These are phyloP conservation scores for Westerdykella ornata DNA, from an alignment of 2,329 filamentous ascomycete species.

Conservation along the genomic window DNA sequence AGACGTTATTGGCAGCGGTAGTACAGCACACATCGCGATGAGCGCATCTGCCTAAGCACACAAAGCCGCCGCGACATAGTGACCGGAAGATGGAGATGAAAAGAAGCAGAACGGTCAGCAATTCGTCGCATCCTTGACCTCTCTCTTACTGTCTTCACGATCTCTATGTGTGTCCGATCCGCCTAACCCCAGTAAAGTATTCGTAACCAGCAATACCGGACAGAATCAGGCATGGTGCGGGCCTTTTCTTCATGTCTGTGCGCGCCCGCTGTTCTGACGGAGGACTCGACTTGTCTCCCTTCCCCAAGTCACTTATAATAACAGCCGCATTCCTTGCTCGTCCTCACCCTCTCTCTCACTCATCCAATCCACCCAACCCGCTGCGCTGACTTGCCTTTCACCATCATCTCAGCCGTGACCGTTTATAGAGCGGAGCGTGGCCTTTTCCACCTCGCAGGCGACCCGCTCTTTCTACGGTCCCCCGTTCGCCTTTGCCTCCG, in stretches of 20 bases:
- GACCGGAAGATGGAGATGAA: too few relatives aligned
- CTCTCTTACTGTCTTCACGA: background rate
- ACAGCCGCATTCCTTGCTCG: conserved; percentile 25
- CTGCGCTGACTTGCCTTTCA: too few relatives aligned
- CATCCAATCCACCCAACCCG: too few relatives aligned
- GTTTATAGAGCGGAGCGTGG: too few relatives aligned
- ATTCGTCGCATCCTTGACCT: background rate
- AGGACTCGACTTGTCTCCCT: conserved; percentile 10
- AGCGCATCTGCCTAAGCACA: too few relatives aligned
- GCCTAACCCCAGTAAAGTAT: background rate
- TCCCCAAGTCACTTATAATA: conserved; percentile 27
- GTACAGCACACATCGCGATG: too few relatives aligned
- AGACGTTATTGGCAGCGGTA: too few relatives aligned
- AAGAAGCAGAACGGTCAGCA: too few relatives aligned
- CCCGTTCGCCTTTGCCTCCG: conserved; percentile 6
- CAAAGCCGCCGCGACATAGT: too few relatives aligned
- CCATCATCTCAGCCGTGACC: too few relatives aligned
- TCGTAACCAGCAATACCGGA: background rate
- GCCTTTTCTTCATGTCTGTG: conserved; percentile 2
- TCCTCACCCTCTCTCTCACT: background rate
- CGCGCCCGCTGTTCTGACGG: background rate
- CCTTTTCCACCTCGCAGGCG: background rate
- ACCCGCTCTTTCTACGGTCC: too few relatives aligned
- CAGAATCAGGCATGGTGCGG: background rate
- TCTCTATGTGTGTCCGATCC: background rate